Conservation (phyloP, 2,329 filamentous ascomycete genomes). For the Hymenotorrendiella dingleyae region DNA sequence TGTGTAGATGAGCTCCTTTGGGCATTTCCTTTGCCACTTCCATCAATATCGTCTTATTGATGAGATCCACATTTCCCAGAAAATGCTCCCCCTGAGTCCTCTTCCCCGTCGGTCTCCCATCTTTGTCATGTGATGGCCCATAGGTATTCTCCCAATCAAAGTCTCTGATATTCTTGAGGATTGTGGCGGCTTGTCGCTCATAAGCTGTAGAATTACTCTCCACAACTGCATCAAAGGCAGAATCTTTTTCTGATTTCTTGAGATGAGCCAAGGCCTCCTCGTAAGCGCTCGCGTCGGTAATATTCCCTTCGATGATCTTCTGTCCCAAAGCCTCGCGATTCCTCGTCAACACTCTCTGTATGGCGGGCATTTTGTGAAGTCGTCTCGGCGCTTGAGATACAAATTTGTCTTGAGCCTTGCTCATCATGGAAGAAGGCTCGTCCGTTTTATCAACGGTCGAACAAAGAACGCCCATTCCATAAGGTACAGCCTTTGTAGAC, state of each 20-base stretch:
- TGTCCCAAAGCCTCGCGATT: constrained; percentile 13
- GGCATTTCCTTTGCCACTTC: constrained; percentile 53
- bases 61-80: constrained; percentile 47
- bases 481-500: constrained; percentile 12
- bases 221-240: constrained; percentile 27
- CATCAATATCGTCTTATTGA: constrained; percentile 52
- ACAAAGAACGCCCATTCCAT: constrained; percentile 27
- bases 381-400: constrained; percentile 13
- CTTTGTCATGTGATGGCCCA: constrained; percentile 14
- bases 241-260: constrained; percentile 19
- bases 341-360: no score
- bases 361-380: constrained; percentile 26
- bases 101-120: constrained; percentile 18
- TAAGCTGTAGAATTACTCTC: constrained; percentile 18
- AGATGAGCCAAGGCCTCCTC: constrained; percentile 18
- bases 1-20: constrained; percentile 67
- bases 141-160: constrained; percentile 26
- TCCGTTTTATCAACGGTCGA: constrained; percentile 26
- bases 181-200: constrained; percentile 24
- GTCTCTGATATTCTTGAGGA: constrained; percentile 26
- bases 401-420: constrained; percentile 16
- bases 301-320: constrained; percentile 14
- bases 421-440: constrained; percentile 20
- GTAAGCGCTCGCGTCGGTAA: constrained; percentile 19
- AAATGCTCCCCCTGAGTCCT: constrained; percentile 47